These are phyloP conservation scores for Aethionema arabicum DNA, from an alignment of 345 rosid genomes.

Conservation along the genomic window DNA sequence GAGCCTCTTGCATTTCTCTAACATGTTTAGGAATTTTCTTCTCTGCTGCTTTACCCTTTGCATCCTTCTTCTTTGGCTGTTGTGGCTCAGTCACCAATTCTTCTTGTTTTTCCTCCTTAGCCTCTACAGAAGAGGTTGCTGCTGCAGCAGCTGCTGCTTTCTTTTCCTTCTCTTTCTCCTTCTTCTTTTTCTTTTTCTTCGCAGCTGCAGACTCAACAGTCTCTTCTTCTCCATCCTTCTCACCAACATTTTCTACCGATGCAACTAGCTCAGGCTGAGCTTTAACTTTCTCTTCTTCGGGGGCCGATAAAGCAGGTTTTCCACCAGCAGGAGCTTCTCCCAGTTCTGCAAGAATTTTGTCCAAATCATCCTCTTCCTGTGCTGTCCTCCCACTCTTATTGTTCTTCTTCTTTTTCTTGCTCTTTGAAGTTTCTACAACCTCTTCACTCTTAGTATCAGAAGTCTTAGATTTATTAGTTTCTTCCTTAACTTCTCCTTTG, in stretches of 20 bases:
- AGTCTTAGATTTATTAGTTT: conserved; percentile 25
- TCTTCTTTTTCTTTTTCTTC: conserved; percentile 90
- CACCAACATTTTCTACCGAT: conserved; percentile 42
- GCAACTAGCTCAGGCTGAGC: conserved; percentile 48
- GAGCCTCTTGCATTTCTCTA: conserved; percentile 93
- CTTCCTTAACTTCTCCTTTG: conserved; percentile 36
- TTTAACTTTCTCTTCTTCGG: conserved; percentile 52
- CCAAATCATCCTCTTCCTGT: conserved; percentile 95
- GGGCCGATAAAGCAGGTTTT: conserved; percentile 42
- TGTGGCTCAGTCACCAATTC: conserved; percentile 48
- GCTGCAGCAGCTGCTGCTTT: conserved; percentile 55
- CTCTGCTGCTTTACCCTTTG: conserved; percentile 76
- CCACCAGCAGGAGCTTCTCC: conserved; percentile 51
- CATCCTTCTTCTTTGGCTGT: conserved; percentile 63
- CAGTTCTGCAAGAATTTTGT: conserved; percentile 87
- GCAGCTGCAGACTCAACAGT: conserved; percentile 72
- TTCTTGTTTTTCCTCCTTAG: conserved; percentile 52
- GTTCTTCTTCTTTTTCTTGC: conserved; percentile 75
- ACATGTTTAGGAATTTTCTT: conserved; percentile 92
- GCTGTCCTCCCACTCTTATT: conserved; percentile 82
- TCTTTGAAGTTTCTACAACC: conserved; percentile 63
- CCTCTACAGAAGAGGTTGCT: conserved; percentile 37
- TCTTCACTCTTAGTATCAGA: conserved; percentile 47
- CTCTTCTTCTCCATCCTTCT: conserved; percentile 79
- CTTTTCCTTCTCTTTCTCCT: conserved; percentile 74